These are phyloP conservation scores for Plectosphaerella plurivora DNA, from an alignment of 2,329 filamentous ascomycete genomes.

Conservation along the genomic window DNA sequence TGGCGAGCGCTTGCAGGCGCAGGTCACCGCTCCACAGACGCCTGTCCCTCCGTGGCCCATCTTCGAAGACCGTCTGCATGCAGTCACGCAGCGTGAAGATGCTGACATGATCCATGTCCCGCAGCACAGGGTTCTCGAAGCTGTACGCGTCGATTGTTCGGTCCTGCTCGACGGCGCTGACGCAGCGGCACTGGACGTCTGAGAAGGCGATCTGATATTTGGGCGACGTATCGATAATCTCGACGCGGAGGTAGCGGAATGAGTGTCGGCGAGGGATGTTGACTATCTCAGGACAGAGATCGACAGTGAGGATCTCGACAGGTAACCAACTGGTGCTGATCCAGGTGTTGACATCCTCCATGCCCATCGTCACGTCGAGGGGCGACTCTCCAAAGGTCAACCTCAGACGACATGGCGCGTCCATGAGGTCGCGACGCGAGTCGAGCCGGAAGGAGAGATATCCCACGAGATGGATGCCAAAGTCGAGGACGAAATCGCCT, in stretches of 20 bases:
- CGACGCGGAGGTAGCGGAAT: constrained; percentile 27
- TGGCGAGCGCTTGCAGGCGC: constrained; percentile 28
- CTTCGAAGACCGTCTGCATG: constrained; percentile 33
- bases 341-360: constrained; percentile 27
- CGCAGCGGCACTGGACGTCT: constrained; percentile 19
- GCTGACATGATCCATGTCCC: constrained; percentile 22
- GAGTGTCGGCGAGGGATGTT: constrained; percentile 23
- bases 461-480: constrained; percentile 26
- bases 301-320: constrained; percentile 28
- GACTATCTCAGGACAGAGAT: constrained; percentile 23
- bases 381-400: constrained; percentile 31
- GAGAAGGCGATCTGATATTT: constrained; percentile 26
- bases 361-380: constrained; percentile 26
- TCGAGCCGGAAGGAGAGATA: constrained; percentile 22
- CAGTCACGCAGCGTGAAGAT: constrained; percentile 28
- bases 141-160: constrained; percentile 10
- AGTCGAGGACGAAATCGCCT: constrained; percentile 25
- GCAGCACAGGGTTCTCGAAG: constrained; percentile 16
- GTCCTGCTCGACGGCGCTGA: constrained; percentile 19
- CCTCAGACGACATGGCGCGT: constrained; percentile 27
- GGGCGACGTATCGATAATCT: constrained; percentile 27
- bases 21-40: constrained; percentile 30
- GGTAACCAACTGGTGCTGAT: constrained; percentile 32
- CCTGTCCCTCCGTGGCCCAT: constrained; percentile 29
- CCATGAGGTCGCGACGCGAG: constrained; percentile 23